Evolutionary conservation across 768 basidiomycete genomes (phyloP).

Genomic region (Termitomyces sp.): DNA sequence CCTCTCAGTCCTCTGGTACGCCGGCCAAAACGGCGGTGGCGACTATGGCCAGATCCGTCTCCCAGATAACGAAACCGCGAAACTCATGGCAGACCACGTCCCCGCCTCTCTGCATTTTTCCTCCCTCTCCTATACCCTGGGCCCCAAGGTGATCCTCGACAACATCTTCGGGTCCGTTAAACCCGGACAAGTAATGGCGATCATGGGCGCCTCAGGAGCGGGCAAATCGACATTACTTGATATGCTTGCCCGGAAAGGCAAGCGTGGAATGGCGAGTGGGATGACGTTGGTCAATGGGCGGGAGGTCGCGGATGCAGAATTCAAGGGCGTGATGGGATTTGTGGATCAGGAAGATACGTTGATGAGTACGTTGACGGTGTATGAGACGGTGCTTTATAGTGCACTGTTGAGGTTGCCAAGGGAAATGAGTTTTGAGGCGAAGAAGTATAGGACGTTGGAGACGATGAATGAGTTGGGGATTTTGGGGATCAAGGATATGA

Average conservation of each 20-base stretch:
- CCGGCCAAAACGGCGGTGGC: conserved; percentile 68
- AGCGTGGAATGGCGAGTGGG: conserved; percentile 75
- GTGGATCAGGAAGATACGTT: conserved; percentile 99
- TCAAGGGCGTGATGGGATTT: conserved; percentile 86
- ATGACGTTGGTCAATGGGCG: conserved; percentile 85
- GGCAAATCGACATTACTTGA: conserved; percentile 97
- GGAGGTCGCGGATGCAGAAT: conserved; percentile 67
- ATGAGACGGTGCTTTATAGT: conserved; percentile 95
- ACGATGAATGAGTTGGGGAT: conserved; percentile 97
- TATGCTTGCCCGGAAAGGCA: conserved; percentile 88
- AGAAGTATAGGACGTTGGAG: conserved; percentile 90
- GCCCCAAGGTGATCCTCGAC: conserved; percentile 67
- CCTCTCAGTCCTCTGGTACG: conserved; percentile 78
- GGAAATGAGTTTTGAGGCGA: conserved; percentile 95
- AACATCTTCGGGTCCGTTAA: conserved; percentile 79
- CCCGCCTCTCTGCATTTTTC: conserved; percentile 93
- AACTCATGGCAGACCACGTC: conserved; percentile 91
- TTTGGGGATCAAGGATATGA: conserved; percentile 80
- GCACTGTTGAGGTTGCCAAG: conserved; percentile 86
- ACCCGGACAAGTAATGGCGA: conserved; percentile 89
- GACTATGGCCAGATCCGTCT: conserved; percentile 74
- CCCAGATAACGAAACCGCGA: conserved; percentile 77
- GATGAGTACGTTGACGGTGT: conserved; percentile 96
- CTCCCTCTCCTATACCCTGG: conserved; percentile 75
- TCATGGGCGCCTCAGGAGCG: conserved; percentile 96